Evolutionary conservation across 1,139 yeast species (phyloP).

Genomic region (Saccharomyces uvarum): DNA sequence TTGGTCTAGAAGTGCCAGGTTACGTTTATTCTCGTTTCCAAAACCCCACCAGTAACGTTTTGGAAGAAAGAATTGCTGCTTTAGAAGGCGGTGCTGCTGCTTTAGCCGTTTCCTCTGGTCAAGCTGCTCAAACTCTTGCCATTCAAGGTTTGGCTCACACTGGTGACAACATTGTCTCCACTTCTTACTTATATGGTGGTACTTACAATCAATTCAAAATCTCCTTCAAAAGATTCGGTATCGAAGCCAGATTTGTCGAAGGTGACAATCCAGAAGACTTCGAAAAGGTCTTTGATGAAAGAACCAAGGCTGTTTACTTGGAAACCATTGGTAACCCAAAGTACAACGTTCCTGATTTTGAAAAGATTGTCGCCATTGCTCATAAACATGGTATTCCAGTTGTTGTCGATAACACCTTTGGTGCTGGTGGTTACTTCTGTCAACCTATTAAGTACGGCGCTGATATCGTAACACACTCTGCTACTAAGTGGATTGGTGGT

Average conservation of each 20-base stretch:
- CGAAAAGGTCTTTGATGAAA: conserved; percentile 65
- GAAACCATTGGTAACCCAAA: conserved; percentile 94
- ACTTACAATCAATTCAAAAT: conserved; percentile 93
- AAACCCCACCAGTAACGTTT: conserved; percentile 88
- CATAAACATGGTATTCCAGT: conserved; percentile 86
- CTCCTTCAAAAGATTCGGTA: conserved; percentile 80
- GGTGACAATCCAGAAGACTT: conserved; percentile 70
- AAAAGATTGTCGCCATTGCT: conserved; percentile 64
- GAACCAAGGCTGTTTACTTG: conserved; percentile 81
- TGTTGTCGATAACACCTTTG: conserved; percentile 94
- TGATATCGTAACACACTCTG: conserved; percentile 78
- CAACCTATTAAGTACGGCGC: conserved; percentile 87
- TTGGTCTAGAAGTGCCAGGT: conserved; percentile 76
- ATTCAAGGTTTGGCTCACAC: conserved; percentile 74
- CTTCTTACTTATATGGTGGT: conserved; percentile 91
- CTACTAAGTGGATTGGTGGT: conserved; percentile 97
- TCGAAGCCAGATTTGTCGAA: conserved; percentile 73
- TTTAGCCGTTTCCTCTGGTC: conserved; percentile 87
- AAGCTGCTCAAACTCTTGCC: conserved; percentile 88
- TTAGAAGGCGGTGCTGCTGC: conserved; percentile 91
- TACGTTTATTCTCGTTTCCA: conserved; percentile 80
- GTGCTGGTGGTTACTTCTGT: conserved; percentile 88
- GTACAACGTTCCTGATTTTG: conserved; percentile 88
- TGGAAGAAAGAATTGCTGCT: conserved; percentile 87
- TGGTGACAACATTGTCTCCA: conserved; percentile 84